These are phyloP conservation scores for Phallus indusiatus DNA, from an alignment of 768 basidiomycete species.

Conservation along the genomic window DNA sequence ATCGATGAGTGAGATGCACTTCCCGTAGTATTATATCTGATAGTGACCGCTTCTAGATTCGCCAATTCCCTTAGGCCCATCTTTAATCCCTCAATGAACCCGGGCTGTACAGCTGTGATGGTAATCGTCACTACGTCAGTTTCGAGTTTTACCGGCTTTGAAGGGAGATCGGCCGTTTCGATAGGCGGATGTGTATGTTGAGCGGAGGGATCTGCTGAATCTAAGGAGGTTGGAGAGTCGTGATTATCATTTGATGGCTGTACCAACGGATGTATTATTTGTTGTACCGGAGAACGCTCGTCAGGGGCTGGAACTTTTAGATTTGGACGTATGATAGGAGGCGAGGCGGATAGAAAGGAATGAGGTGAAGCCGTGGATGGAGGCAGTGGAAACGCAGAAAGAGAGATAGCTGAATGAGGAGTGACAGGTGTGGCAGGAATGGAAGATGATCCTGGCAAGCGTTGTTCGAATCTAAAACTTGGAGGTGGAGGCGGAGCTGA, in stretches of 20 bases:
- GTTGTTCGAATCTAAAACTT: not conserved
- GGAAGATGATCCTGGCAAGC: not conserved
- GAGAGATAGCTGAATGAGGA: slow-evolving; percentile 7
- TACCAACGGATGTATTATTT: not conserved
- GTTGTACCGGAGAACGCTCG: not conserved
- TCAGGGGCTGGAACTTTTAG: not conserved
- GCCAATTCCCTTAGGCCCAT: not conserved
- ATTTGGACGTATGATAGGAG: not conserved
- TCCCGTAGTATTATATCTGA: not conserved
- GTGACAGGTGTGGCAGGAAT: slow-evolving; percentile 3
- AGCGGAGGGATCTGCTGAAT: not conserved
- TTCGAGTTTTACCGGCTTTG: not conserved
- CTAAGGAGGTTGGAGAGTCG: not conserved
- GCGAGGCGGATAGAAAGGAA: not conserved
- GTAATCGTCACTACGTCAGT: not conserved
- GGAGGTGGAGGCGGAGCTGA: not conserved
- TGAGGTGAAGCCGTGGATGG: not conserved
- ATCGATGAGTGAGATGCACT: not conserved
- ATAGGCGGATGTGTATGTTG: not conserved
- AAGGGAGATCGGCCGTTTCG: not conserved
- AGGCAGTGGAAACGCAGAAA: slow-evolving; percentile 7
- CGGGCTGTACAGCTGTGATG: not conserved
- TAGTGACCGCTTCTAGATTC: not conserved
- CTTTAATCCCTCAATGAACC: not conserved
- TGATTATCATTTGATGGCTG: not conserved